Conservation (phyloP, 495 filamentous ascomycete genomes). For the Penicillium odoratum region DNA sequence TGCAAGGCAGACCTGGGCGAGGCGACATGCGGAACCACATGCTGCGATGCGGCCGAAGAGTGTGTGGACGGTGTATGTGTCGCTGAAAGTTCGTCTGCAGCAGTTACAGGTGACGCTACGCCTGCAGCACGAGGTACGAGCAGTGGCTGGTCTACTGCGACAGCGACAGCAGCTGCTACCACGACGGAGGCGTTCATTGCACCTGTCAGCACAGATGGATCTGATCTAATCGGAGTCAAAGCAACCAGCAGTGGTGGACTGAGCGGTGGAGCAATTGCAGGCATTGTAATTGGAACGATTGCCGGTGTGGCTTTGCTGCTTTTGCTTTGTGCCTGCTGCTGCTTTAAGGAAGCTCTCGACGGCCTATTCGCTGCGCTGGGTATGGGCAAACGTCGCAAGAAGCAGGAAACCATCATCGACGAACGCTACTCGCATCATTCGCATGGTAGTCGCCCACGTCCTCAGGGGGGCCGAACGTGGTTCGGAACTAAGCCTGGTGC, state of each 20-base stretch:
- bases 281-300: conserved; percentile 86
- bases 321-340: conserved; percentile 73
- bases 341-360: conserved; percentile 65
- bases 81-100: conserved; percentile 39
- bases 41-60: conserved; percentile 71
- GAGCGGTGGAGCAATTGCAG: conserved; percentile 86
- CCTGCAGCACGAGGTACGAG: conserved; percentile 73
- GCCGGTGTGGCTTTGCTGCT: conserved; percentile 71
- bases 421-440: conserved; percentile 64
- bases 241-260: conserved; percentile 50
- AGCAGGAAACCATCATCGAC: conserved; percentile 63
- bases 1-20: conserved; percentile 63
- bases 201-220: conserved; percentile 54
- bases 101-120: conserved; percentile 37
- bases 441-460: conserved; percentile 49
- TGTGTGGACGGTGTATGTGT: conserved; percentile 53
- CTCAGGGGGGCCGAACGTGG: conserved; percentile 62
- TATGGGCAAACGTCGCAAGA: conserved; percentile 48
- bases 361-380: conserved; percentile 67
- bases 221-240: conserved; percentile 46
- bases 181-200: conserved; percentile 60
- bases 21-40: conserved; percentile 68
- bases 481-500: conserved; percentile 60
- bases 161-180: conserved; percentile 54
- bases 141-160: conserved; percentile 53